Evolutionary conservation across 768 basidiomycete genomes (phyloP), one percentile per base, ranked within the genome.

Genomic region (Harrya chromipes): DNA sequence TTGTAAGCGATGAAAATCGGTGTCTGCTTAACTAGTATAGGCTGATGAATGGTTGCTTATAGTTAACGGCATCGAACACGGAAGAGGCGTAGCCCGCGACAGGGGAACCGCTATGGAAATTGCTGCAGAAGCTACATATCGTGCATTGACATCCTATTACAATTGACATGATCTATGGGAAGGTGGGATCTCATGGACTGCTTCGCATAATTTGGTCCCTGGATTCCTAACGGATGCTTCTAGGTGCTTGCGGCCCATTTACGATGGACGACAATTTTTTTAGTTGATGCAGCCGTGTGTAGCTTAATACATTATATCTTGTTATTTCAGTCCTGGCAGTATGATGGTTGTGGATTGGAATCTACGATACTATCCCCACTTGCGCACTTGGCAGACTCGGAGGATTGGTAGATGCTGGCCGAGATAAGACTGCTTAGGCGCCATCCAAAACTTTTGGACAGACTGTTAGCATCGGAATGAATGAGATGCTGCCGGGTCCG

Each of bases 21-120:
- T 33, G n/a, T 10, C 34, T 37, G 43, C 19, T 20, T 29, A 20
- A 14, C 17, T 19, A 26, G 26, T 9, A 21, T 24, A 41, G 14
- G 24, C 23, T 57, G 40, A 62, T 8, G 10, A 17, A 31, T 27
- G 14, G n/a, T 27, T n/a, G 3, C 23, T 11, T 40, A 35, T 33
- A 66, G 65, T 62, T 21, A 59, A 64, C 29, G 62, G 53, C 13
- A 14, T 66, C 10, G 64, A 66, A 42, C 57, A 66, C 27, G 65
- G 65, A 12, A 52, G 50, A 12, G 65, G 65, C 1, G 29, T 52
- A 10, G 65, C 59, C 26, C 54, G 67, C 20, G 57, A 64, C 40
- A 61, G 60, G 26, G 65, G 64, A 26, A 49, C 52, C 20, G 65
- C 65, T 17, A 66, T 67, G 67, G 67, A 68, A 47, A 27, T 47